A percentile compares a stretch with the other conserved stretches of the same genome.
Conservation (phyloP, 1,284 basidiomycete species). For the Pseudozyma pruni region DNA sequence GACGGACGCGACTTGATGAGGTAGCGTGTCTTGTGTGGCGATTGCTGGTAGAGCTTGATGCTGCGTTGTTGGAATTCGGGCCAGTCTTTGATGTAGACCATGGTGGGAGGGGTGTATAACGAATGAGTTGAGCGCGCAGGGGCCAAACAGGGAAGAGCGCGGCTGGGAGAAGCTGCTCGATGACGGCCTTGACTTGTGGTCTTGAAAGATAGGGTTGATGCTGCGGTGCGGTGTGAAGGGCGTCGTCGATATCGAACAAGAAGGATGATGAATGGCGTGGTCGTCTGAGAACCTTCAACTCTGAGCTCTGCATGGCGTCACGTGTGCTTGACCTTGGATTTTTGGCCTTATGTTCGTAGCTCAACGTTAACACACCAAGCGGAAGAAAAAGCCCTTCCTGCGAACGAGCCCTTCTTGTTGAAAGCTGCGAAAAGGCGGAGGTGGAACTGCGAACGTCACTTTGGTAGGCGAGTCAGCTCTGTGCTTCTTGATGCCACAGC, state of each 20-base stretch:
- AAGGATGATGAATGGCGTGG: neutral
- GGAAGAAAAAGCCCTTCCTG: no score
- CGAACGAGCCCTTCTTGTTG: neutral
- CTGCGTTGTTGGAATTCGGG: conserved; percentile 54
- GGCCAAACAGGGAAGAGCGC: neutral
- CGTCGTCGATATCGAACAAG: neutral
- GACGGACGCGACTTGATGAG: conserved; percentile 55
- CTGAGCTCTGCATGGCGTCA: conserved; percentile 19
- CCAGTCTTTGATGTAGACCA: conserved; percentile 63
- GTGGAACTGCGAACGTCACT: conserved; percentile 6
- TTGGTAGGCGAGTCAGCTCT: conserved; percentile 14
- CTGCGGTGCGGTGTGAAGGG: neutral
- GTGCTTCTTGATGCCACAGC: conserved; percentile 4
- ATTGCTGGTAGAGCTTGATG: conserved; percentile 48
- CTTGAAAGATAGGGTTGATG: no score
- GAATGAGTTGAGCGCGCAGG: no score
- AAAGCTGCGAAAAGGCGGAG: conserved; percentile 5
- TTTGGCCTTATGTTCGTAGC: neutral
- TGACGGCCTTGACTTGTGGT: no score
- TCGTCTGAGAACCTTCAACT: conserved; percentile 12
- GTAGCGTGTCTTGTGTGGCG: conserved; percentile 52
- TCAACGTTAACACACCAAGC: no score
- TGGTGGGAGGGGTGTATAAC: conserved; percentile 9
- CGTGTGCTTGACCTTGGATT: conserved; percentile 8
- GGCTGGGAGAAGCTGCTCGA: no score